Percentiles rank a stretch among this genome's conserved stretches.
Evolutionary conservation across 2,329 filamentous ascomycete genomes (phyloP).

Genomic region (Xylariaceae sp.): DNA sequence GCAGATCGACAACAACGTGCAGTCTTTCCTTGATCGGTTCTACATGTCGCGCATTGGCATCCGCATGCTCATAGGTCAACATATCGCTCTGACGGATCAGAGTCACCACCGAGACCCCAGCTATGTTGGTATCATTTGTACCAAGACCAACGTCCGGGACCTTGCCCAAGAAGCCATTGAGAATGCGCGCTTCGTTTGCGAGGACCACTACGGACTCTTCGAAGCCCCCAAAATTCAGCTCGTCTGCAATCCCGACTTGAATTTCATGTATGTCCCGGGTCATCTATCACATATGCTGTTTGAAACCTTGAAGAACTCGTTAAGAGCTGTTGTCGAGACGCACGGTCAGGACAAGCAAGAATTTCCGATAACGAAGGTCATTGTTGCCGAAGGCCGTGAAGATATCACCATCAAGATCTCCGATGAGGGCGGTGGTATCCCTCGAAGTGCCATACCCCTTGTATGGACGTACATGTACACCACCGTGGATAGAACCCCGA

Average conservation of each 20-base stretch:
- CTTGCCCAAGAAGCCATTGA: constrained; percentile 96
- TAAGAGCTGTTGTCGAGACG: constrained; percentile 92
- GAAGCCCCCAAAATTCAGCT: constrained; percentile 95
- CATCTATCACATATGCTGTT: constrained; percentile 99
- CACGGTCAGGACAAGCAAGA: constrained; percentile 94
- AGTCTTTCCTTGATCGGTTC: constrained; percentile 95
- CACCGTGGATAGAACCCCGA: constrained; percentile 92
- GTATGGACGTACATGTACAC: constrained; percentile 99
- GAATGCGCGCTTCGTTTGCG: constrained; percentile 97
- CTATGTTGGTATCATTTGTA: constrained; percentile 98
- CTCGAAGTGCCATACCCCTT: constrained; percentile 83
- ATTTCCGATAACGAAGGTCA: constrained; percentile 94
- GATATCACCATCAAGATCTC: constrained; percentile 99
- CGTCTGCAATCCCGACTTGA: constrained; percentile 86
- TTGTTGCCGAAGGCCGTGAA: constrained; percentile 94
- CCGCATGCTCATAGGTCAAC: constrained; percentile 97
- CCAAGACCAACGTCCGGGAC: constrained; percentile 93
- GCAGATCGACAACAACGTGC: constrained; percentile 97
- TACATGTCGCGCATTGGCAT: constrained; percentile 99
- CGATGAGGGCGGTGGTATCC: constrained; percentile 94
- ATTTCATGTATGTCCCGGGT: constrained; percentile 99
- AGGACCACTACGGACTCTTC: constrained; percentile 96
- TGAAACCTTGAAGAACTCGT: constrained; percentile 96
- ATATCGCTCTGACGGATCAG: constrained; percentile 94
- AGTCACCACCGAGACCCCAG: constrained; percentile 81